phyloP scores from a whole-genome alignment of 371 early-diverging fungal genomes.

The Choanephora cucurbitarum region DNA sequence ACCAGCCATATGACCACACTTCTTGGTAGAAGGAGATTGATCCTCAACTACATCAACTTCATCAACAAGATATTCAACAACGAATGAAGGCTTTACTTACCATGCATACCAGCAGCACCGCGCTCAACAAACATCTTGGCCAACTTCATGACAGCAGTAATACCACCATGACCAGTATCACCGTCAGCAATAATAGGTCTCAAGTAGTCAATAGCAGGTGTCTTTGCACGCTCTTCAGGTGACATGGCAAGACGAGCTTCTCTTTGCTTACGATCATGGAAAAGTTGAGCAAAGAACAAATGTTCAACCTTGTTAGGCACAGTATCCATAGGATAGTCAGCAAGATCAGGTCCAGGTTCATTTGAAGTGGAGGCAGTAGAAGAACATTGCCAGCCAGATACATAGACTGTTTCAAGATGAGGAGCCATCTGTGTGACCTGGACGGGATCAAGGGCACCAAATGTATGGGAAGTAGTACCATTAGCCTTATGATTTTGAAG shows the following conservation, averaged over 20 bases:
- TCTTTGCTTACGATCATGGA: conserved; percentile 97
- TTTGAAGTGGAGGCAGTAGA: conserved; percentile 95
- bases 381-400: conserved; percentile 97
- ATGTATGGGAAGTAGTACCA: conserved; percentile 89
- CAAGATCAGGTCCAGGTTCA: conserved; percentile 98
- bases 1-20: conserved; percentile 99
- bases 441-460: conserved; percentile 92
- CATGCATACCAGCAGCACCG: conserved; percentile 89
- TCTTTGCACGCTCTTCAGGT: conserved; percentile 67
- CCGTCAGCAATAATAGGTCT: conserved; percentile 97
- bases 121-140: conserved; percentile 94
- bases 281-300: conserved; percentile 94
- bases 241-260: conserved; percentile 81
- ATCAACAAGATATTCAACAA: no score
- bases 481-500: conserved; percentile 77
- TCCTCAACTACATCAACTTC: conserved; percentile 80
- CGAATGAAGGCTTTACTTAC: no score
- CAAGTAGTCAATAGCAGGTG: conserved; percentile 84
- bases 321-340: conserved; percentile 98
- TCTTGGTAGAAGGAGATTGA: conserved; percentile 94
- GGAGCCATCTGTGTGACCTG: conserved; percentile 97
- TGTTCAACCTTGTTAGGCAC: conserved; percentile 99
- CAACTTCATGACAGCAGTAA: conserved; percentile 91
- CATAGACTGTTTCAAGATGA: conserved; percentile 96
- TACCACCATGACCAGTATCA: conserved; percentile 96